Evolutionary conservation across 768 basidiomycete species (phyloP).

Genomic region (Suillus spraguei): DNA sequence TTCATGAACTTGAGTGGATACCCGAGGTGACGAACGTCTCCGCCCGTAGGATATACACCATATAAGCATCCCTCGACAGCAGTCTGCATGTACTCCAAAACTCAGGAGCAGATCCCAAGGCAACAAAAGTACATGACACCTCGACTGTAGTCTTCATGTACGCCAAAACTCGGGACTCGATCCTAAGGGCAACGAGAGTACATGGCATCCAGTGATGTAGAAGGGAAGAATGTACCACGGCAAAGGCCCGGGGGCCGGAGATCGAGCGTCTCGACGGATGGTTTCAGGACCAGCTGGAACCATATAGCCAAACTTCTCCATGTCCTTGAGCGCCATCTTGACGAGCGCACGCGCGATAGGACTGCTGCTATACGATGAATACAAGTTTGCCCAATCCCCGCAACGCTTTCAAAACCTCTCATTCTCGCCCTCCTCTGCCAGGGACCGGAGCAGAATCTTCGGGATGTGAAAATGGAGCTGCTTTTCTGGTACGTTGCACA

Average conservation of each 20-base stretch:
- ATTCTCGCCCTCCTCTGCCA: conserved; percentile 36
- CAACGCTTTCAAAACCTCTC: conserved; percentile 52
- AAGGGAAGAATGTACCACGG: neutral
- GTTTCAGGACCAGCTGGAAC: too few species aligned
- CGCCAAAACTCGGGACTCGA: neutral
- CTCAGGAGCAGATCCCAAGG: neutral
- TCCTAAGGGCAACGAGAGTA: too few species aligned
- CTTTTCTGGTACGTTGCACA: conserved; percentile 73
- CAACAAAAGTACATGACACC: neutral
- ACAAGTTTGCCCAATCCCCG: conserved; percentile 47
- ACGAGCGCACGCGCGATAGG: conserved; percentile 9
- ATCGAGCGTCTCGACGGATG: neutral
- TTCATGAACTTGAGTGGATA: too few species aligned
- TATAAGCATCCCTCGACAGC: neutral
- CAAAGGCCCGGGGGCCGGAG: neutral
- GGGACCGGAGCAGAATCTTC: conserved; percentile 41
- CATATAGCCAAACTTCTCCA: neutral
- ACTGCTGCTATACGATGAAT: conserved; percentile 9
- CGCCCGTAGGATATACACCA: neutral
- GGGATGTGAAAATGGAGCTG: conserved; percentile 34
- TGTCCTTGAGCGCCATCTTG: neutral
- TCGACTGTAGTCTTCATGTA: too few species aligned
- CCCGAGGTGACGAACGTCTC: neutral
- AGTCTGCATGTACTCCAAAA: neutral
- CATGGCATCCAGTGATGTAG: neutral